phyloP scores from a whole-genome alignment of 2,329 filamentous ascomycete species.

The Aspergillus calidoustus region DNA sequence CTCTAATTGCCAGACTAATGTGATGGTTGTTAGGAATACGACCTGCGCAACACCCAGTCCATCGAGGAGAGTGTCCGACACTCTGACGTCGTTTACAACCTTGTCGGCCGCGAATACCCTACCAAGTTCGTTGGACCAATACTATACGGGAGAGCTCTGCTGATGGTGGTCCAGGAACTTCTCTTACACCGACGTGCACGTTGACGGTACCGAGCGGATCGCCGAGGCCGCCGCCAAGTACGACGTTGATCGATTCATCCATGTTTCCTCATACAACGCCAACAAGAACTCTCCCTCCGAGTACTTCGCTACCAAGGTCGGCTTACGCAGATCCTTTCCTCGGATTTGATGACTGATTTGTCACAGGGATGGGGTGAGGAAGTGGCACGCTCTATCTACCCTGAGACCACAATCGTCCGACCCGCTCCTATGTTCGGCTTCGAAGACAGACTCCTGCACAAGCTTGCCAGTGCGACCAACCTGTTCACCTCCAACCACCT shows the following conservation, averaged over 20 bases:
- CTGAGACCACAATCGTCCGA: conserved; percentile 94
- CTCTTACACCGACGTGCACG: conserved; percentile 85
- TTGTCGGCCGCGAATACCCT: conserved; percentile 91
- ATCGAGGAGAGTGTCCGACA: conserved; percentile 97
- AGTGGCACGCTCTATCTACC: conserved; percentile 85
- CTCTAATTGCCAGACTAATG: conserved; percentile 20
- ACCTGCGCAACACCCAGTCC: conserved; percentile 89
- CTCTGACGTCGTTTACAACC: conserved; percentile 96
- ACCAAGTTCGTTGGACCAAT: conserved; percentile 74
- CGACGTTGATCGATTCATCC: conserved; percentile 94
- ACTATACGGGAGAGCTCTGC: conserved; percentile 16
- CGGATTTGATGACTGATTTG: conserved; percentile 15
- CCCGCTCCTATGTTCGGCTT: conserved; percentile 94
- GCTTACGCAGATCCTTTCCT: conserved; percentile 19
- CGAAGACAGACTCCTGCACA: conserved; percentile 89
- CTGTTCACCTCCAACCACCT: conserved; percentile 91
- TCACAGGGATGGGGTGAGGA: conserved; percentile 75
- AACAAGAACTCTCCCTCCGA: conserved; percentile 78
- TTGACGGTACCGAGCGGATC: conserved; percentile 91
- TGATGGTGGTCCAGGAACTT: conserved; percentile 74
- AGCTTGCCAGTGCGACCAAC: conserved; percentile 78
- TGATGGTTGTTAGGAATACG: conserved; percentile 71
- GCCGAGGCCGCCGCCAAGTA: conserved; percentile 95
- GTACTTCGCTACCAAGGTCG: conserved; percentile 87
- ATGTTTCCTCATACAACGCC: conserved; percentile 94